phyloP scores from a whole-genome alignment of 768 basidiomycete species.

The Coprinopsis sp. region DNA sequence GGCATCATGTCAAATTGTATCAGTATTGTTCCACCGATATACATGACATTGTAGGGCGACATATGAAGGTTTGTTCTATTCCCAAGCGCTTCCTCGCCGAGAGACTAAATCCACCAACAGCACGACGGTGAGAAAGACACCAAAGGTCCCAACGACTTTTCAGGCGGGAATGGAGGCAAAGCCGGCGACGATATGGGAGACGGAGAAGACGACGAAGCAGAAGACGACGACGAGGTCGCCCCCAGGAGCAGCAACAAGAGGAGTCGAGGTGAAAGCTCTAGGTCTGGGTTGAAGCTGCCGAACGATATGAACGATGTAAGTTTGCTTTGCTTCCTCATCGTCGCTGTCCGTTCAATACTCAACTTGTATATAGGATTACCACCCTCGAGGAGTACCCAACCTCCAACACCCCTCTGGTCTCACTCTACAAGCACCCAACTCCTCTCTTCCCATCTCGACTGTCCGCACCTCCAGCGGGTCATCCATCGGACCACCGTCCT shows the following conservation, averaged over 20 bases:
- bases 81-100: conserved; percentile 1
- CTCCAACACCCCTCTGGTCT: too few species aligned
- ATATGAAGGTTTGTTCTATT: conserved; percentile 38
- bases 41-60: conserved; percentile 64
- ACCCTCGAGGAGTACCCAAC: too few species aligned
- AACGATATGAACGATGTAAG: conserved; percentile 18
- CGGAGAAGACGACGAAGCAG: conserved; percentile 37
- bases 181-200: conserved; percentile 39
- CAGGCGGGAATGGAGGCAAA: conserved; percentile 15
- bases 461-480: too few species aligned
- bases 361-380: conserved; percentile 11
- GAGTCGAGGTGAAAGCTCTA: conserved; percentile 13
- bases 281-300: conserved; percentile 28
- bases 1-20: conserved; percentile 77
- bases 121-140: conserved; percentile 49
- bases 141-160: conserved; percentile 41
- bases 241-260: conserved; percentile 21
- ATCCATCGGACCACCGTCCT: too few species aligned
- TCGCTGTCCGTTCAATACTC: conserved; percentile 16
- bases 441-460: too few species aligned
- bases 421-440: too few species aligned
- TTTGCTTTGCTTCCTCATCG: neutral
- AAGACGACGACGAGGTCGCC: conserved; percentile 15
- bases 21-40: conserved; percentile 76
- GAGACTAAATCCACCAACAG: conserved; percentile 24